Conservation (phyloP, 805 yeast species). For the Candida orba region DNA sequence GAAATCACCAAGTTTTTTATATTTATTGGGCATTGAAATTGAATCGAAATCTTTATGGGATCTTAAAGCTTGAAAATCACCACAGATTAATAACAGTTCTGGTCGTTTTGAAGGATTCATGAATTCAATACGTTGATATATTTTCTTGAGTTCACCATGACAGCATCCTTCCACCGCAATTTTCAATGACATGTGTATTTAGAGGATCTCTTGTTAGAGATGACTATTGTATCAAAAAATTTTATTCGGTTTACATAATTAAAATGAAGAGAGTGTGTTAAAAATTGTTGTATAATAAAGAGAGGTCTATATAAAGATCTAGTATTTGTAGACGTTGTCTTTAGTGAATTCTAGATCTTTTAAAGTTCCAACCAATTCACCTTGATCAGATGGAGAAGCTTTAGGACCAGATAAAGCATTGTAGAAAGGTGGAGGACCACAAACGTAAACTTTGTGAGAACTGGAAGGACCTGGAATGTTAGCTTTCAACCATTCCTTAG, state of each 20-base stretch:
- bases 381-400: conserved; percentile 85
- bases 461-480: conserved; percentile 62
- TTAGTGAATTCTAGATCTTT: conserved; percentile 82
- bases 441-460: conserved; percentile 71
- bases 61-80: conserved; percentile 86
- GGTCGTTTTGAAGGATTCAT: conserved; percentile 20
- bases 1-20: conserved; percentile 72
- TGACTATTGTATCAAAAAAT: neutral
- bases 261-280: too few relatives aligned
- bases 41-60: conserved; percentile 54
- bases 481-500: conserved; percentile 60
- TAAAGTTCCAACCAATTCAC: conserved; percentile 84
- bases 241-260: neutral
- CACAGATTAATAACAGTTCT: conserved; percentile 70
- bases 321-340: conserved; percentile 86
- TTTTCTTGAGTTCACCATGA: conserved; percentile 66
- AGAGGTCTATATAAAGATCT: conserved; percentile 12
- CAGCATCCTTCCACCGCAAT: conserved; percentile 87
- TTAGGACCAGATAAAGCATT: conserved; percentile 82
- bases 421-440: conserved; percentile 95
- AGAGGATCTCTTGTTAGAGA: neutral
- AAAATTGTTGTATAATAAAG: too few relatives aligned
- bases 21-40: conserved; percentile 76
- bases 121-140: conserved; percentile 32
- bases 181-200: conserved; percentile 10